Evolutionary conservation across 164 flowering plant species (phyloP), one percentile per base, ranked within the genome.

Genomic region (Magnolia kwangsiensis): DNA sequence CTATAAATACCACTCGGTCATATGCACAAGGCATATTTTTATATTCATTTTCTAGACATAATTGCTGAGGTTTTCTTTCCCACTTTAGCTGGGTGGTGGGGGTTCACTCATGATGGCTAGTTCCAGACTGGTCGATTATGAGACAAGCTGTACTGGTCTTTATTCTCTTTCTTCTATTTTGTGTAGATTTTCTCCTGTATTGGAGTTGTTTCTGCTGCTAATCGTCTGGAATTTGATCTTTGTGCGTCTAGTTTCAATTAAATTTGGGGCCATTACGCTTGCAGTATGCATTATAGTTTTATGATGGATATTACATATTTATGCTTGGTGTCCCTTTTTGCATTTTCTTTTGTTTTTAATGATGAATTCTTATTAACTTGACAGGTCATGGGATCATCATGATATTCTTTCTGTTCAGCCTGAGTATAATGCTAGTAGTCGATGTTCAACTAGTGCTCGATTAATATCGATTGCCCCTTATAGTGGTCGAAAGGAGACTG

Each of bases 381-480:
- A 27, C 83, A 95, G 98, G 99, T 86, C 95, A 31, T 96, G 99
- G 99, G 99, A 96, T 83, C 98, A 94, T 83, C 99, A 94, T 73
- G 99, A 96, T 78, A 80, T 96, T 71, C 77, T 96, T 7, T 86
- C 89, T 77, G 91, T 94, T 81, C 72, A 84, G 67, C 99, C 99
- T 19, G 96, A 94, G 80, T 90, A 88, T 77, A 92, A 96, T 78
- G 72, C 75, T 3, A 93, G 86, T 73, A 89, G 81, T 76, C 89
- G 78, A 6, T 96, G 99, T 81, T 92, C 97, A 16, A 90, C 91
- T 1, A 94, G 97, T 90, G 99, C 96, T 8, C 85, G 89, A 58
- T 74, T 96, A 79, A 84, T 83, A 74, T 96, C 99, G 0, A 87
- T 93, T 86, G 96, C 97, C 1, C 87, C 95, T 18, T 96, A 88